Percentiles rank a stretch among this genome's conserved stretches.
phyloP scores from a whole-genome alignment of 2,329 filamentous ascomycete genomes.

The Alternaria sp. region DNA sequence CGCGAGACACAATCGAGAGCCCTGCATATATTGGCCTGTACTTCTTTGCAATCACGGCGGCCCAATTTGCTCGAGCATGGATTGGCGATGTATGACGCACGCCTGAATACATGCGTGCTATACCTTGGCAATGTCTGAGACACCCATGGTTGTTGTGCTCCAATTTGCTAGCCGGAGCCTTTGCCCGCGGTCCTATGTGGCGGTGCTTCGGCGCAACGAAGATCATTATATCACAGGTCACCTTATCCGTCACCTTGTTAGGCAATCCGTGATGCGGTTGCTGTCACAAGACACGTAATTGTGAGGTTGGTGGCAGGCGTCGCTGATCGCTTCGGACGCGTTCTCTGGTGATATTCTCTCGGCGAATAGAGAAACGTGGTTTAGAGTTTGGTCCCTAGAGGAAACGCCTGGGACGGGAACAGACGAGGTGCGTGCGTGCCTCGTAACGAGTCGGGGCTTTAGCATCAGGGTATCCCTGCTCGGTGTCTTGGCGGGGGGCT shows the following conservation, averaged over 20 bases:
- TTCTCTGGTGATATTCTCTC: background rate
- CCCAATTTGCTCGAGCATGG: background rate
- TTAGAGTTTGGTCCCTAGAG: slow-evolving; percentile 10
- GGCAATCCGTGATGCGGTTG: background rate
- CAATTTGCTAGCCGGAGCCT: background rate
- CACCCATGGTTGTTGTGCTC: background rate
- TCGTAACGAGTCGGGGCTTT: slow-evolving; percentile 15
- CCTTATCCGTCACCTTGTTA: background rate
- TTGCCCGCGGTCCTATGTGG: slow-evolving; percentile 2
- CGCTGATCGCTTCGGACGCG: background rate
- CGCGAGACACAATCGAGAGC: background rate
- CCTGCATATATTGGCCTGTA: slow-evolving; percentile 5
- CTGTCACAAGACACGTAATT: background rate
- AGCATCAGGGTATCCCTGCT: slow-evolving; percentile 1
- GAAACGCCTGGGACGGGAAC: slow-evolving; percentile 8
- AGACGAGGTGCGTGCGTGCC: slow-evolving; percentile 14
- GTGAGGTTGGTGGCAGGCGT: background rate
- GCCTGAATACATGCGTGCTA: background rate
- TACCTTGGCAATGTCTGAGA: background rate
- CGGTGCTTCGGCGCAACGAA: slow-evolving; percentile 9
- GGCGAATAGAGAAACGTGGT: slow-evolving; percentile 6
- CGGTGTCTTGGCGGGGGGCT: background rate
- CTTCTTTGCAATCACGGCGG: background rate
- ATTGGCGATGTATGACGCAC: background rate
- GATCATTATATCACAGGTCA: slow-evolving; percentile 5